A percentile compares a stretch with the other conserved stretches of the same genome.
Conservation (phyloP, 1,284 basidiomycete genomes). For the Irpex sp. region DNA sequence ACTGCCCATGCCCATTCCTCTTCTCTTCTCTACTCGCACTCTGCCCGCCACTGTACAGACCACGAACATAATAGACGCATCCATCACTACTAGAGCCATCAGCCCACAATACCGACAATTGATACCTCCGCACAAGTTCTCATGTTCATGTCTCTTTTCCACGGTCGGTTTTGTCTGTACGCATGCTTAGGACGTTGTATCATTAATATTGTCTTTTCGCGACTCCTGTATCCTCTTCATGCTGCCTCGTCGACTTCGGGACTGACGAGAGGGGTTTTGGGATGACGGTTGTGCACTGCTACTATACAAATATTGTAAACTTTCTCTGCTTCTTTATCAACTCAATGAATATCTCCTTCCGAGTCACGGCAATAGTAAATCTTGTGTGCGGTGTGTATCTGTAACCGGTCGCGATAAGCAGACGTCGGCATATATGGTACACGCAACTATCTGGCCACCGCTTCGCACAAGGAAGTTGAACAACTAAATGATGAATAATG, state of each 20-base stretch:
- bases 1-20: background rate
- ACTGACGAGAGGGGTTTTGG: background rate
- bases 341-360: too few relatives aligned
- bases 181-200: slow-evolving; percentile 13
- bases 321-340: background rate
- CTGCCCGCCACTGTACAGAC: background rate
- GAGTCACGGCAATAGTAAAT: too few relatives aligned
- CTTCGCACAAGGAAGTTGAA: too few relatives aligned
- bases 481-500: too few relatives aligned
- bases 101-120: slow-evolving; percentile 6
- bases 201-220: slow-evolving; percentile 4
- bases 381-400: too few relatives aligned
- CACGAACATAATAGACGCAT: slow-evolving; percentile 6
- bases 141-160: background rate
- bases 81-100: slow-evolving; percentile 4
- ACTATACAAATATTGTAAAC: slow-evolving; percentile 6
- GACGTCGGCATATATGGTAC: too few relatives aligned
- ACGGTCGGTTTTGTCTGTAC: slow-evolving; percentile 12
- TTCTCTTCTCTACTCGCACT: background rate
- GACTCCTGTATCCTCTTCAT: background rate
- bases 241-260: background rate
- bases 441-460: too few relatives aligned
- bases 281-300: slow-evolving; percentile 1
- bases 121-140: slow-evolving; percentile 11
- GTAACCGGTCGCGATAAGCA: too few relatives aligned